Evolutionary conservation across 2,329 filamentous ascomycete genomes (phyloP).

Genomic region (Rhinocladiella mackenziei): DNA sequence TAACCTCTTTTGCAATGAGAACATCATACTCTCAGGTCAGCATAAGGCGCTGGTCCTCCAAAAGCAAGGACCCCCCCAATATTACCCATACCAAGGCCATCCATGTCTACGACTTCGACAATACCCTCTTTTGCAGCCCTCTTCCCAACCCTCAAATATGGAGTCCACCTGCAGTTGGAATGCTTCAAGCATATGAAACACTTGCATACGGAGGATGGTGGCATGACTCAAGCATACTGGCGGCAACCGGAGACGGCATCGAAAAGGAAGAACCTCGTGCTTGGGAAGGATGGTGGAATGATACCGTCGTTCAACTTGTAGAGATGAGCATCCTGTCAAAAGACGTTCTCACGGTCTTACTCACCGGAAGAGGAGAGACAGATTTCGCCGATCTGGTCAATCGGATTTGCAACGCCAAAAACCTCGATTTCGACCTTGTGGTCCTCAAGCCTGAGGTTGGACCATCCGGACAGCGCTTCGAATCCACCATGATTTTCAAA

Average conservation of each 20-base stretch:
- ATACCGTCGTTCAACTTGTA: slow-evolving; percentile 76
- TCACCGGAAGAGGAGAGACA: slow-evolving; percentile 79
- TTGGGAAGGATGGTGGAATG: slow-evolving; percentile 97
- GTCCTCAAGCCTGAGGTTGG: slow-evolving; percentile 81
- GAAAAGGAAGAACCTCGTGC: slow-evolving; percentile 76
- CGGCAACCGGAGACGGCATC: slow-evolving; percentile 76
- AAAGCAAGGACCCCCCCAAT: slow-evolving; percentile 62
- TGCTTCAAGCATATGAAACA: slow-evolving; percentile 68
- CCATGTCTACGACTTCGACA: slow-evolving; percentile 97
- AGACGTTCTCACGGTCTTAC: slow-evolving; percentile 75
- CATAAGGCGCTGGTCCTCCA: slow-evolving; percentile 78
- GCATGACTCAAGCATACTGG: slow-evolving; percentile 85
- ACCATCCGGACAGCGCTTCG: slow-evolving; percentile 73
- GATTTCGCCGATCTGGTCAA: slow-evolving; percentile 75
- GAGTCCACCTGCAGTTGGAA: slow-evolving; percentile 72
- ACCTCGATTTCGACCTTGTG: slow-evolving; percentile 81
- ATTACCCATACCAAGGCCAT: slow-evolving; percentile 68
- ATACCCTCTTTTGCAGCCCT: slow-evolving; percentile 89
- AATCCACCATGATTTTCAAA: slow-evolving; percentile 87
- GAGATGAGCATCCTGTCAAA: slow-evolving; percentile 76
- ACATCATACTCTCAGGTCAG: slow-evolving; percentile 62
- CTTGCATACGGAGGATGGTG: slow-evolving; percentile 91
- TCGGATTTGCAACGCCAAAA: slow-evolving; percentile 72
- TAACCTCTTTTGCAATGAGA: slow-evolving; percentile 19
- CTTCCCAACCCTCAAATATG: slow-evolving; percentile 85